Conservation (phyloP, 163 green algal genomes). For the Chlamydomonas reinhardtii region DNA sequence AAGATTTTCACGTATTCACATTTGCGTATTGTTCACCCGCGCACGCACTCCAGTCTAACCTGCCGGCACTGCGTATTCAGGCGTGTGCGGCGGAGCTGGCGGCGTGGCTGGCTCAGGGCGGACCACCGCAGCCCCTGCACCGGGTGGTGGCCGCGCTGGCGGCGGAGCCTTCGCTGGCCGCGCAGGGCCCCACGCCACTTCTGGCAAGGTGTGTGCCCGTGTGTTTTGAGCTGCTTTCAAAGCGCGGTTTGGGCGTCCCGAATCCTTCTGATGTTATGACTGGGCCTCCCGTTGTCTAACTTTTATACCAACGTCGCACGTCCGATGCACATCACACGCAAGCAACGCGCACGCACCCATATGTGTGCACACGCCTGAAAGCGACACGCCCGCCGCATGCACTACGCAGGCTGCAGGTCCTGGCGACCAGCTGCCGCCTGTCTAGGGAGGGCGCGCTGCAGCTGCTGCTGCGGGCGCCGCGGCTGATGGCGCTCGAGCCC, state of each 20-base stretch:
- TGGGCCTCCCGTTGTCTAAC: too few relatives aligned
- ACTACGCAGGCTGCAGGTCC: not conserved
- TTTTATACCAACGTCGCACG: not conserved
- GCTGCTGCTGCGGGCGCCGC: not conserved
- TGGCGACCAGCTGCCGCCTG: not conserved
- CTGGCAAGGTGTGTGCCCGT: not conserved
- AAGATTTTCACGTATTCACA: too few relatives aligned
- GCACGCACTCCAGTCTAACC: too few relatives aligned
- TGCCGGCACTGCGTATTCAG: not conserved
- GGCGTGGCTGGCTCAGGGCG: not conserved
- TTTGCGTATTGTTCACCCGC: too few relatives aligned
- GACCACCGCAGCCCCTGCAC: not conserved
- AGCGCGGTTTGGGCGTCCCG: too few relatives aligned
- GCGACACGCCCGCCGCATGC: not conserved
- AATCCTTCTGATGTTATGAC: too few relatives aligned
- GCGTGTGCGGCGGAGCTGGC: slow-evolving; percentile 23
- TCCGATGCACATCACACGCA: not conserved
- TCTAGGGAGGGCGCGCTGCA: not conserved
- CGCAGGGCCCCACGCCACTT: not conserved
- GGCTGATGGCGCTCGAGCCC: slow-evolving; percentile 35
- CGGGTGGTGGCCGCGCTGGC: not conserved
- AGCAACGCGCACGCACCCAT: too few relatives aligned
- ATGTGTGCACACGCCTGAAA: not conserved
- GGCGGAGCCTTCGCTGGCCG: slow-evolving; percentile 28
- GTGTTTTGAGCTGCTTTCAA: too few relatives aligned